These are phyloP conservation scores for Dillenia turbinata DNA, from an alignment of 164 flowering plant species.

Conservation along the genomic window DNA sequence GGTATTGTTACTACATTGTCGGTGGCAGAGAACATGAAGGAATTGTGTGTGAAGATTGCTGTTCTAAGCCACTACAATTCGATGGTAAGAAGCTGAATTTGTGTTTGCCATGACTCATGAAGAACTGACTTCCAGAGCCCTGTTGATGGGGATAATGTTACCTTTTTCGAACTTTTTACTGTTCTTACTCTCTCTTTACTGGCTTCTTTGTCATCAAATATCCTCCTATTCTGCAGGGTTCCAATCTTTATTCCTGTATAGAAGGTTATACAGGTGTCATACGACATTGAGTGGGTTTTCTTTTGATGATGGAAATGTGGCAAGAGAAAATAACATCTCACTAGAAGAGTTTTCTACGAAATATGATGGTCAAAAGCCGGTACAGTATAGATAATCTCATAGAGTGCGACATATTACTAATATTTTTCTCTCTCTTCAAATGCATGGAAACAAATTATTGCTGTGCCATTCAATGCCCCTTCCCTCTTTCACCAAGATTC, in stretches of 20 bases:
- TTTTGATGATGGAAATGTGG: slow-evolving; percentile 62
- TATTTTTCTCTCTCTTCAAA: not conserved
- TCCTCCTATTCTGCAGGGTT: slow-evolving; percentile 52
- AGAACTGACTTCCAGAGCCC: not conserved
- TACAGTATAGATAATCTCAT: too few relatives aligned
- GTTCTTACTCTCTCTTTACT: not conserved
- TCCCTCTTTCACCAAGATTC: too few relatives aligned
- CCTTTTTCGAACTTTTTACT: not conserved
- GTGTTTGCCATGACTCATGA: not conserved
- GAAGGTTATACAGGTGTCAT: slow-evolving; percentile 73
- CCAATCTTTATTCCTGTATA: slow-evolving; percentile 69
- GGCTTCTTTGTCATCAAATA: not conserved
- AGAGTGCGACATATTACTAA: slow-evolving; percentile 13
- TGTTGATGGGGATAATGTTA: not conserved
- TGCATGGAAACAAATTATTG: not conserved
- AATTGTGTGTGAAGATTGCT: slow-evolving; percentile 21
- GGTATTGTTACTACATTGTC: not conserved
- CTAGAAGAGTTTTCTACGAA: slow-evolving; percentile 49
- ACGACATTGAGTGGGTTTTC: slow-evolving; percentile 55
- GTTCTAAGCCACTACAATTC: slow-evolving; percentile 40
- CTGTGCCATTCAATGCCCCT: not conserved
- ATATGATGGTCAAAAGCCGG: slow-evolving; percentile 78
- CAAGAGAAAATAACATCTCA: slow-evolving; percentile 51
- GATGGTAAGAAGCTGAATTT: slow-evolving; percentile 49
- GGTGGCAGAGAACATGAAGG: slow-evolving; percentile 41